These are phyloP conservation scores for Umbelopsis sp. DNA, from an alignment of 192 early-diverging fungal species.

Conservation along the genomic window DNA sequence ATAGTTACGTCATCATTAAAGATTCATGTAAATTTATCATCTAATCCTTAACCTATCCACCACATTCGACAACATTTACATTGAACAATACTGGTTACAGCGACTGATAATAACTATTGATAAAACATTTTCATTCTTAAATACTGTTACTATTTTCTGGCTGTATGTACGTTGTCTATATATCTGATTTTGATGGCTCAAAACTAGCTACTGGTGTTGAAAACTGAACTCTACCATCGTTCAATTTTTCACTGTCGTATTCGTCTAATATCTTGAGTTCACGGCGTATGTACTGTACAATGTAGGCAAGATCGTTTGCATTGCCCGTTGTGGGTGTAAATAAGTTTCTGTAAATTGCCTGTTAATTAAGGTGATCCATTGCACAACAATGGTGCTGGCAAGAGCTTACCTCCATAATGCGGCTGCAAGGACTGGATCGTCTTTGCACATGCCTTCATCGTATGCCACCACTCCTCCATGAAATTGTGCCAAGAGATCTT, in stretches of 20 bases:
- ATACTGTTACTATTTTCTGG: background rate
- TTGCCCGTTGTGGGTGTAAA: constrained; percentile 39
- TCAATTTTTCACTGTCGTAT: constrained; percentile 37
- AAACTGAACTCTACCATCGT: constrained; percentile 33
- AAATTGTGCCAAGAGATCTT: constrained; percentile 82
- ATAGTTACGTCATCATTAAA: background rate
- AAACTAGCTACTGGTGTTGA: constrained; percentile 27
- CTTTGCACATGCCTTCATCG: constrained; percentile 87
- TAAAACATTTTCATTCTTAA: too few relatives aligned
- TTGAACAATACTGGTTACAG: background rate
- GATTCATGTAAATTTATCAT: background rate
- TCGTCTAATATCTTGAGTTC: constrained; percentile 41
- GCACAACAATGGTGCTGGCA: too few relatives aligned
- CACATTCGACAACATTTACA: too few relatives aligned
- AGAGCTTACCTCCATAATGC: constrained; percentile 82
- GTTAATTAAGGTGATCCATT: background rate
- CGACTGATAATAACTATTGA: too few relatives aligned
- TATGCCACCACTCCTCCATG: constrained; percentile 89
- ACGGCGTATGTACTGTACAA: constrained; percentile 42
- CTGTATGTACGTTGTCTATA: too few relatives aligned
- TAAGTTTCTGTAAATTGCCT: constrained; percentile 32
- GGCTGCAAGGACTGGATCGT: constrained; percentile 86
- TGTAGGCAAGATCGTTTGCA: constrained; percentile 39
- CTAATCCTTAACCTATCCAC: too few relatives aligned
- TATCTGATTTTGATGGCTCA: background rate